These are phyloP conservation scores for Nicotiana otophora DNA, from an alignment of 257 asterid species.

Conservation along the genomic window DNA sequence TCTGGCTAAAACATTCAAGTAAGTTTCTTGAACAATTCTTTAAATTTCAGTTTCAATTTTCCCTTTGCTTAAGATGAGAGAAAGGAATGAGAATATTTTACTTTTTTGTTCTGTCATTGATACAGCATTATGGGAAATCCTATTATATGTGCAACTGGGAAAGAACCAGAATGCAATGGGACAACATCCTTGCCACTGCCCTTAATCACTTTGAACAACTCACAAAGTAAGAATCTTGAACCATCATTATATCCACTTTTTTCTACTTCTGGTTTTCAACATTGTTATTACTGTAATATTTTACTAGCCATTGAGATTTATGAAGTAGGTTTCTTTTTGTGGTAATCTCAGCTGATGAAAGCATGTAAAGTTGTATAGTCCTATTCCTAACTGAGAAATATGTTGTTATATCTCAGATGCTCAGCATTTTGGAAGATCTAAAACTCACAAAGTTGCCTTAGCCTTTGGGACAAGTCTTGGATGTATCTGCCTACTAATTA, in stretches of 20 bases:
- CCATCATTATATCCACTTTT: neutral
- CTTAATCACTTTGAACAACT: conserved; percentile 32
- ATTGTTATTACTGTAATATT: neutral
- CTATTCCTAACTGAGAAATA: neutral
- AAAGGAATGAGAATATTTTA: neutral
- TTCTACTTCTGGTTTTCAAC: neutral
- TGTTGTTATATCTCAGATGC: conserved; percentile 23
- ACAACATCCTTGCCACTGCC: conserved; percentile 63
- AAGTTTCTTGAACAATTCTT: conserved; percentile 15
- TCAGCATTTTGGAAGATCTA: conserved; percentile 32
- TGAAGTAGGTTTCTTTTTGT: neutral
- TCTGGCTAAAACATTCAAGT: conserved; percentile 85
- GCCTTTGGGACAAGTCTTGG: conserved; percentile 87
- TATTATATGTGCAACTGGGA: conserved; percentile 82
- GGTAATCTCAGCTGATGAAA: neutral
- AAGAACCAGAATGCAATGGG: conserved; percentile 76
- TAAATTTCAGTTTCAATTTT: neutral
- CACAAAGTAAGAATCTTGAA: conserved; percentile 52
- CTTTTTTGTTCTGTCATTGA: neutral
- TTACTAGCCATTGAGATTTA: neutral
- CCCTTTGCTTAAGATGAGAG: neutral
- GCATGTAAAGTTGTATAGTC: neutral
- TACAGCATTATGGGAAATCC: conserved; percentile 81
- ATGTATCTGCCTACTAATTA: conserved; percentile 64
- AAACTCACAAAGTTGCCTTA: conserved; percentile 52